Conservation (phyloP, 2,329 filamentous ascomycete genomes). For the Aspergillus pseudonomiae region DNA sequence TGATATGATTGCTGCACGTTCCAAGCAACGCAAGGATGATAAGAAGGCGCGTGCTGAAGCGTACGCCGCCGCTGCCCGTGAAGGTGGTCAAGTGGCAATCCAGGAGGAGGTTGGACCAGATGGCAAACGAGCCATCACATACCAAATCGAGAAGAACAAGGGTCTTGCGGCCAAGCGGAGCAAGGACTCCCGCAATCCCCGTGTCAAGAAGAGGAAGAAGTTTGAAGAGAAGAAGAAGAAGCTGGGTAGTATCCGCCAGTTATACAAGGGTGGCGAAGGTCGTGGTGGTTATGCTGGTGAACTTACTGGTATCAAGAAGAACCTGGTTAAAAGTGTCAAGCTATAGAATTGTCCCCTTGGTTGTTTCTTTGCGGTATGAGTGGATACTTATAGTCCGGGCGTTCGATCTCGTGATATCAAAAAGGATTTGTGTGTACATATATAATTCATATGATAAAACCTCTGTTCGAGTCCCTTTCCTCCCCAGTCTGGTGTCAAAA, state of each 20-base stretch:
- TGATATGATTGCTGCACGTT: constrained; percentile 73
- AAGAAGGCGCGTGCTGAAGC: constrained; percentile 71
- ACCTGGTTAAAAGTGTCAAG: constrained; percentile 90
- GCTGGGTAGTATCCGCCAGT: constrained; percentile 78
- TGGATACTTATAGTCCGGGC: constrained; percentile 22
- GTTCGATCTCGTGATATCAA: constrained; percentile 23
- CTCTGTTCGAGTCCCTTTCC: not conserved
- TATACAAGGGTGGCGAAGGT: constrained; percentile 84
- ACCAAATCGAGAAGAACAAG: constrained; percentile 97
- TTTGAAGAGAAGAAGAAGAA: constrained; percentile 98
- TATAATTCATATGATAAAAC: constrained; percentile 18
- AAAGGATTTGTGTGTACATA: constrained; percentile 29
- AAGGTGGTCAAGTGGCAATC: constrained; percentile 64
- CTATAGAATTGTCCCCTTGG: constrained; percentile 56
- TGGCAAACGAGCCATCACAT: constrained; percentile 89
- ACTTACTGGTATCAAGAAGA: constrained; percentile 91
- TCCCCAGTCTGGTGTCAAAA: not conserved
- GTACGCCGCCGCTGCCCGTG: constrained; percentile 56
- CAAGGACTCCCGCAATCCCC: constrained; percentile 92
- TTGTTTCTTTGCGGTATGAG: constrained; percentile 17
- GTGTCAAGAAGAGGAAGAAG: constrained; percentile 98
- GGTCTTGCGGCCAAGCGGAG: constrained; percentile 84
- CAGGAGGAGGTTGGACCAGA: constrained; percentile 74
- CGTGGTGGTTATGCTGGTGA: constrained; percentile 88
- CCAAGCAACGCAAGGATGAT: constrained; percentile 63